Conservation (phyloP, 768 basidiomycete genomes). For the Amanita phalloides region DNA sequence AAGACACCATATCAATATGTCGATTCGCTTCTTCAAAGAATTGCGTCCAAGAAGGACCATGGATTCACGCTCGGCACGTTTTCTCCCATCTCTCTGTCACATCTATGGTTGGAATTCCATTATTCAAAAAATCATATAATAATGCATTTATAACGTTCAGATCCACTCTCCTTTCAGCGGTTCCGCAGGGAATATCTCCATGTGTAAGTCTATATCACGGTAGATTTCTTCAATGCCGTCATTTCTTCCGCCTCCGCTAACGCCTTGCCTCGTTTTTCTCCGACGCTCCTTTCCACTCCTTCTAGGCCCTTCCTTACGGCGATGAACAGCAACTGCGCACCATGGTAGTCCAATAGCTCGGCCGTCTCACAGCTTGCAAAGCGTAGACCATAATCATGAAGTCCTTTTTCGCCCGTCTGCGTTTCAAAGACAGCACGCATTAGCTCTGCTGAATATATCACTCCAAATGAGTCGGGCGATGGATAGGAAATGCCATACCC, state of each 20-base stretch:
- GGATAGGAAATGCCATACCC: too few species aligned
- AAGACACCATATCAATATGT: too few species aligned
- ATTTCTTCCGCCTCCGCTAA: conserved; percentile 5
- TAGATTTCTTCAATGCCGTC: conserved; percentile 7
- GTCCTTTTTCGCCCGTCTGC: conserved; percentile 19
- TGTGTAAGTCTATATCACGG: conserved; percentile 5
- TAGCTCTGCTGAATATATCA: conserved; percentile 36
- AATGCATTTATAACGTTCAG: not conserved
- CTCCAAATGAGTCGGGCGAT: too few species aligned
- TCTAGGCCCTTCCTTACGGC: conserved; percentile 27
- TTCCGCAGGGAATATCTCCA: not conserved
- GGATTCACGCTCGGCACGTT: too few species aligned
- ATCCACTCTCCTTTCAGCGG: conserved; percentile 5
- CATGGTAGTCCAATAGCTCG: too few species aligned
- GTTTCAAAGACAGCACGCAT: conserved; percentile 38
- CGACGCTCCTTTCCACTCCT: conserved; percentile 37
- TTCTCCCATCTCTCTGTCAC: not conserved
- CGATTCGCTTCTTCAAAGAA: too few species aligned
- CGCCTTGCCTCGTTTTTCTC: conserved; percentile 33
- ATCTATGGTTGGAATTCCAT: not conserved
- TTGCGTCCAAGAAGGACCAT: too few species aligned
- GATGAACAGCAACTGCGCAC: conserved; percentile 45
- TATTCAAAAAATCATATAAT: not conserved
- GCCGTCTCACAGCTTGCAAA: conserved; percentile 18
- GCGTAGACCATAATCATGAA: conserved; percentile 35